These are phyloP conservation scores for Diaporthe amygdali DNA, from an alignment of 2,329 filamentous ascomycete genomes.

Conservation along the genomic window DNA sequence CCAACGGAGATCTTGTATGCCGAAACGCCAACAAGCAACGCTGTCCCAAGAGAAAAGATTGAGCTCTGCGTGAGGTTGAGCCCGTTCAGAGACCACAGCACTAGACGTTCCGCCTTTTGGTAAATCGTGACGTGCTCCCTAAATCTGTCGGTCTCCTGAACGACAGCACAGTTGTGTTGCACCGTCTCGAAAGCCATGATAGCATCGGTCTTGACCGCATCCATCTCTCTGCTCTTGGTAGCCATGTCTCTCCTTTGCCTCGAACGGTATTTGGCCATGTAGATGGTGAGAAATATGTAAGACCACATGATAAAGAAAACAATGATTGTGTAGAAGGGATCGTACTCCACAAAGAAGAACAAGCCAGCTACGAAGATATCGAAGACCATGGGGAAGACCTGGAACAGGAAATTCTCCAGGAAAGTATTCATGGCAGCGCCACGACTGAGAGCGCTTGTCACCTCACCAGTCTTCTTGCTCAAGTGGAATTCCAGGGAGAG, in stretches of 20 bases:
- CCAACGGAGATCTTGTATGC: constrained; percentile 66
- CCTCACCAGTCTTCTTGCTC: constrained; percentile 56
- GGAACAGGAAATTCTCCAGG: constrained; percentile 53
- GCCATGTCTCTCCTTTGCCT: constrained; percentile 51
- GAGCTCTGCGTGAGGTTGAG: constrained; percentile 68
- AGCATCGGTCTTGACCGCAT: constrained; percentile 53
- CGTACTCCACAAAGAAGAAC: constrained; percentile 50
- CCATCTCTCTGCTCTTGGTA: constrained; percentile 50
- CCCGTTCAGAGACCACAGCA: constrained; percentile 59
- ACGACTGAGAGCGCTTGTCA: constrained; percentile 53
- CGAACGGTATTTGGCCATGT: constrained; percentile 52
- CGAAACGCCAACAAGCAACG: constrained; percentile 65
- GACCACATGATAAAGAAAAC: constrained; percentile 54
- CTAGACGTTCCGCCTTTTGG: constrained; percentile 62
- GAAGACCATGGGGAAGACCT: constrained; percentile 55
- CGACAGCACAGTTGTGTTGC: constrained; percentile 68
- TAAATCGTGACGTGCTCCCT: constrained; percentile 59
- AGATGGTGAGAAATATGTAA: constrained; percentile 56
- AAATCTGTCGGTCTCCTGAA: constrained; percentile 63
- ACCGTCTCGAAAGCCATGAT: constrained; percentile 61
- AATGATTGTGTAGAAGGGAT: constrained; percentile 54
- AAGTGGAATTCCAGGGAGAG: constrained; percentile 57
- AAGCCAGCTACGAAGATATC: constrained; percentile 55
- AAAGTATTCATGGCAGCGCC: constrained; percentile 55
- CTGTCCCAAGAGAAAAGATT: constrained; percentile 66